phyloP scores from a whole-genome alignment of 73 alveolate species.

The Tetrahymena thermophila region DNA sequence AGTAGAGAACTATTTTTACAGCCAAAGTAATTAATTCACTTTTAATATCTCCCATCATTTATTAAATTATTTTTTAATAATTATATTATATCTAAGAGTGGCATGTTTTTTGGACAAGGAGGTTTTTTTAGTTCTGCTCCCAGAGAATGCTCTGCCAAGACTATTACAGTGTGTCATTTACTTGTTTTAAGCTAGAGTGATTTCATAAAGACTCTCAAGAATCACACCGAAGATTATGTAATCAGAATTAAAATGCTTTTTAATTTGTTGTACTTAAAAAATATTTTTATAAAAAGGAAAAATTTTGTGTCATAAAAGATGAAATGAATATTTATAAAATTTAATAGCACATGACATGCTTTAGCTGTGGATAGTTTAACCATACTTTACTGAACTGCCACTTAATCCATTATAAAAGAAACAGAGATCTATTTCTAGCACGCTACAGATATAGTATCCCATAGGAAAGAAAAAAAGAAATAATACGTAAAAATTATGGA shows the following conservation, averaged over 20 bases:
- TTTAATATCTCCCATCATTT: no score
- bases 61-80: background rate
- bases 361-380: background rate
- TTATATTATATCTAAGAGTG: background rate
- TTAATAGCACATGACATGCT: background rate
- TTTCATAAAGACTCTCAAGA: background rate
- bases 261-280: background rate
- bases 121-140: background rate
- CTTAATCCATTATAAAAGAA: background rate
- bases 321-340: background rate
- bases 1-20: background rate
- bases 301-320: background rate
- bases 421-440: background rate
- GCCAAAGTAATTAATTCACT: background rate
- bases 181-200: background rate
- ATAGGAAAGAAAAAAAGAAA: background rate
- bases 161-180: background rate
- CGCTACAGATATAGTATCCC: background rate
- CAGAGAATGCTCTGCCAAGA: background rate
- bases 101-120: background rate
- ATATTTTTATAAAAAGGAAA: background rate
- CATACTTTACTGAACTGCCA: background rate
- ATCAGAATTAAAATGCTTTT: background rate
- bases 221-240: background rate
- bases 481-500: background rate